These are phyloP conservation scores for Hypoxylon rubiginosum DNA, from an alignment of 2,329 filamentous ascomycete genomes.

Conservation along the genomic window DNA sequence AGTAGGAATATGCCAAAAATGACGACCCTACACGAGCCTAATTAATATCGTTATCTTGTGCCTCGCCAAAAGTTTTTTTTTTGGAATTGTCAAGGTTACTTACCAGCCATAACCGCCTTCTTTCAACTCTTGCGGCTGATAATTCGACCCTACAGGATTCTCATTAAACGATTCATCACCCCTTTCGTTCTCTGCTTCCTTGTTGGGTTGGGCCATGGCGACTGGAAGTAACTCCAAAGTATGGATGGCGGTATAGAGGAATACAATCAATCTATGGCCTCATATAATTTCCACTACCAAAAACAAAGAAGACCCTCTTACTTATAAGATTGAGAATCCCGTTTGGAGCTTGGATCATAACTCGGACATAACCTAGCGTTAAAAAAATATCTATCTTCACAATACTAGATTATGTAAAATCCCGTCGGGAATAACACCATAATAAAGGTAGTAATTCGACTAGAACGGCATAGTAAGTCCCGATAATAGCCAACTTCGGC, in stretches of 20 bases:
- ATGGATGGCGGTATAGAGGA: conserved; percentile 7
- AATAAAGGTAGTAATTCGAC: background rate
- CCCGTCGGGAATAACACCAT: conserved; percentile 26
- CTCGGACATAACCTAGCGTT: conserved; percentile 9
- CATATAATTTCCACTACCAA: conserved; percentile 3
- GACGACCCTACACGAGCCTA: conserved; percentile 60
- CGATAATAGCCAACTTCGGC: conserved; percentile 6
- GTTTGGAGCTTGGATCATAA: background rate
- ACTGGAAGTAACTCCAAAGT: conserved; percentile 7
- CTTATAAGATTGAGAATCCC: conserved; percentile 3
- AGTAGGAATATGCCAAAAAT: conserved; percentile 67
- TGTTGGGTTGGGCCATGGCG: conserved; percentile 34
- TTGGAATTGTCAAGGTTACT: conserved; percentile 30
- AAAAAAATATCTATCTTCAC: background rate
- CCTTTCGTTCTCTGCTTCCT: conserved; percentile 17
- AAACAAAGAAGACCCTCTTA: conserved; percentile 3
- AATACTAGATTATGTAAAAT: conserved; percentile 25
- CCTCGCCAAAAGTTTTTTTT: conserved; percentile 4
- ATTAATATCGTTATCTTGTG: conserved; percentile 16
- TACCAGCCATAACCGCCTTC: conserved; percentile 74
- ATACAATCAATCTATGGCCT: background rate
- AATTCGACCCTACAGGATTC: conserved; percentile 30
- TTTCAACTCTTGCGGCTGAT: conserved; percentile 66
- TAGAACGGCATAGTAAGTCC: conserved; percentile 3
- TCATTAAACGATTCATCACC: conserved; percentile 25